These are phyloP conservation scores for Colletotrichum trifolii DNA, from an alignment of 2,329 filamentous ascomycete species.

Conservation along the genomic window DNA sequence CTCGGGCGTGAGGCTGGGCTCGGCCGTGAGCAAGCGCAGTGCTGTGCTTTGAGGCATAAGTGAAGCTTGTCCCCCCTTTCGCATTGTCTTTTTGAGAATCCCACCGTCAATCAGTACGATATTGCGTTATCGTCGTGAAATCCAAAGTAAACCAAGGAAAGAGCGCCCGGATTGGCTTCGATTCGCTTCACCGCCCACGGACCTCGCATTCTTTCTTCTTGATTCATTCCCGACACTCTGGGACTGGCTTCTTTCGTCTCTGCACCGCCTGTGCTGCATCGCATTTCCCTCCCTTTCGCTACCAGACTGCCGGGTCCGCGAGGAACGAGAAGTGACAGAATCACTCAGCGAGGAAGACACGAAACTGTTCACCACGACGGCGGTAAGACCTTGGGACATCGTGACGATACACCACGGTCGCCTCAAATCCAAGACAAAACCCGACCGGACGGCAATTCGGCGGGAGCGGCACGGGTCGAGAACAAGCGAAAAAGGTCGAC, in stretches of 20 bases:
- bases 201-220: not conserved
- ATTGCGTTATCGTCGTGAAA: too few relatives aligned
- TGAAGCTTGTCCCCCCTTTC: slow-evolving; percentile 9
- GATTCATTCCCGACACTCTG: slow-evolving; percentile 12
- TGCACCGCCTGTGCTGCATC: slow-evolving; percentile 19
- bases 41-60: slow-evolving; percentile 18
- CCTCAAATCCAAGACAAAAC: not conserved
- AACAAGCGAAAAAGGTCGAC: not conserved
- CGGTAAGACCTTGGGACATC: not conserved
- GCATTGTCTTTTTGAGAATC: too few relatives aligned
- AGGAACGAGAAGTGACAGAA: slow-evolving; percentile 22
- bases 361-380: not conserved
- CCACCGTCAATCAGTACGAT: too few relatives aligned
- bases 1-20: not conserved
- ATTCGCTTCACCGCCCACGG: not conserved
- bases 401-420: not conserved
- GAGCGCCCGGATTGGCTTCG: not conserved
- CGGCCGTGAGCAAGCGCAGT: not conserved
- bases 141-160: too few relatives aligned
- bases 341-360: not conserved
- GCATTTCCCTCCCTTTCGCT: slow-evolving; percentile 6
- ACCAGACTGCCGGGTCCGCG: slow-evolving; percentile 26
- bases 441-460: not conserved
- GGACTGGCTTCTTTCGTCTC: slow-evolving; percentile 4
- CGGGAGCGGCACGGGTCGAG: slow-evolving; percentile 9